These are phyloP conservation scores for Leishmania guyanensis DNA, from an alignment of 208 protist genomes.

Conservation along the genomic window DNA sequence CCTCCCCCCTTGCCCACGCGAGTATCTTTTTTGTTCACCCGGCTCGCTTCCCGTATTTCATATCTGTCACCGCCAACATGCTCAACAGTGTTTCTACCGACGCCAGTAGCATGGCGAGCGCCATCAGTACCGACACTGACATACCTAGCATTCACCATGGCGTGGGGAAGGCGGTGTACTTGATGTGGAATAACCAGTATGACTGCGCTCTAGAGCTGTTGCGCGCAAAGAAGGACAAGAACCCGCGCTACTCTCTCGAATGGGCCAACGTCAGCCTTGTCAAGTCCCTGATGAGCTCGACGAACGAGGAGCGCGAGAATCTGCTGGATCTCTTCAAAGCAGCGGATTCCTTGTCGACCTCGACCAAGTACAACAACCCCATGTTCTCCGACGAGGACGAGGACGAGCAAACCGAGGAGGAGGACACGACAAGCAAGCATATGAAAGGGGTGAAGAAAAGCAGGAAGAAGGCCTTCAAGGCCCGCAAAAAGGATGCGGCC, in stretches of 20 bases:
- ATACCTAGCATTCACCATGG: constrained; percentile 46
- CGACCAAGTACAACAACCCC: constrained; percentile 70
- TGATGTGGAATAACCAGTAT: constrained; percentile 90
- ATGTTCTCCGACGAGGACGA: constrained; percentile 63
- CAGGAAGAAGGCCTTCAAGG: constrained; percentile 62
- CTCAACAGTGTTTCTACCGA: constrained; percentile 17
- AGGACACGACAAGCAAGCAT: constrained; percentile 16
- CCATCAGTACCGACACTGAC: constrained; percentile 31
- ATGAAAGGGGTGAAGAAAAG: constrained; percentile 32
- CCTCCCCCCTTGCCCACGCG: neutral
- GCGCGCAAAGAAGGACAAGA: constrained; percentile 59
- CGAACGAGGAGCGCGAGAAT: constrained; percentile 71
- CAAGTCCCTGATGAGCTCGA: constrained; percentile 83
- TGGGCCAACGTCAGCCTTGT: constrained; percentile 79
- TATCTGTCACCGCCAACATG: constrained; percentile 6
- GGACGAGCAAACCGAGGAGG: constrained; percentile 21
- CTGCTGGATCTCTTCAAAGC: constrained; percentile 77
- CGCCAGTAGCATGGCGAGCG: constrained; percentile 36
- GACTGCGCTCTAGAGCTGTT: constrained; percentile 59
- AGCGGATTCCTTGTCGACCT: constrained; percentile 73
- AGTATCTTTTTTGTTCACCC: neutral
- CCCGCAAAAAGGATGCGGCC: constrained; percentile 49
- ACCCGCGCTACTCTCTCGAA: constrained; percentile 87
- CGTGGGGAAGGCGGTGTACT: constrained; percentile 58
- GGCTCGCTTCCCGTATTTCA: neutral